Evolutionary conservation across 2,329 filamentous ascomycete genomes (phyloP).

Genomic region (Parastagonospora avenae): DNA sequence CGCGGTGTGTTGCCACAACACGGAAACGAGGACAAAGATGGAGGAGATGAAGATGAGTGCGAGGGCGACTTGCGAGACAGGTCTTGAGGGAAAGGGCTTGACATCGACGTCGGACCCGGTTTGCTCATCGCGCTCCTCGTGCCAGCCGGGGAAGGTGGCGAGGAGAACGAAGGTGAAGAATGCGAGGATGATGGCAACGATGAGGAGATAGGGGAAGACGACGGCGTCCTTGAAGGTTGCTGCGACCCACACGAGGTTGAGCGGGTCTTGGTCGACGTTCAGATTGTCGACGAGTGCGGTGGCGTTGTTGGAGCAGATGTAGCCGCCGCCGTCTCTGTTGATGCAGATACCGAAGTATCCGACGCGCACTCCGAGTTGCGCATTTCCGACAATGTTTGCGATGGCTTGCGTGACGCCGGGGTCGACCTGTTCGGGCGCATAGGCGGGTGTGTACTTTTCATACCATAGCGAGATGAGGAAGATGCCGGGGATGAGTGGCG

Average conservation of each 20-base stretch:
- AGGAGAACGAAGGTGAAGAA: conserved; percentile 95
- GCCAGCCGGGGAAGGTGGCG: conserved; percentile 96
- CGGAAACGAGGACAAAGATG: conserved; percentile 69
- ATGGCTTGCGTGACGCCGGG: conserved; percentile 86
- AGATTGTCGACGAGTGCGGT: conserved; percentile 90
- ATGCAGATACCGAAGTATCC: conserved; percentile 99
- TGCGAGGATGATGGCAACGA: conserved; percentile 96
- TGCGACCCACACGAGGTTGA: conserved; percentile 97
- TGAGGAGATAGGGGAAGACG: conserved; percentile 97
- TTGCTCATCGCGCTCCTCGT: conserved; percentile 81
- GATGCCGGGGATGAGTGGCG: conserved; percentile 90
- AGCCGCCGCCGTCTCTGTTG: conserved; percentile 85
- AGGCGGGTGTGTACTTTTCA: conserved; percentile 79
- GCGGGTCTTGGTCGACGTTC: conserved; percentile 86
- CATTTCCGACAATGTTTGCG: conserved; percentile 84
- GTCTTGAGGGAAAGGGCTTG: conserved; percentile 89
- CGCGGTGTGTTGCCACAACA: conserved; percentile 91
- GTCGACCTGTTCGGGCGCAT: conserved; percentile 86
- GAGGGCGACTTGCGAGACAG: conserved; percentile 89
- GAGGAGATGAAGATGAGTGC: conserved; percentile 82
- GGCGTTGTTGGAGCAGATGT: conserved; percentile 96
- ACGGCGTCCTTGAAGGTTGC: conserved; percentile 98
- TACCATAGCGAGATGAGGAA: conserved; percentile 99
- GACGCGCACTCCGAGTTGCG: conserved; percentile 85
- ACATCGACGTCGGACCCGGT: conserved; percentile 84